Conservation (phyloP, 352 stramenopile genomes). For the Phytophthora fragariae region DNA sequence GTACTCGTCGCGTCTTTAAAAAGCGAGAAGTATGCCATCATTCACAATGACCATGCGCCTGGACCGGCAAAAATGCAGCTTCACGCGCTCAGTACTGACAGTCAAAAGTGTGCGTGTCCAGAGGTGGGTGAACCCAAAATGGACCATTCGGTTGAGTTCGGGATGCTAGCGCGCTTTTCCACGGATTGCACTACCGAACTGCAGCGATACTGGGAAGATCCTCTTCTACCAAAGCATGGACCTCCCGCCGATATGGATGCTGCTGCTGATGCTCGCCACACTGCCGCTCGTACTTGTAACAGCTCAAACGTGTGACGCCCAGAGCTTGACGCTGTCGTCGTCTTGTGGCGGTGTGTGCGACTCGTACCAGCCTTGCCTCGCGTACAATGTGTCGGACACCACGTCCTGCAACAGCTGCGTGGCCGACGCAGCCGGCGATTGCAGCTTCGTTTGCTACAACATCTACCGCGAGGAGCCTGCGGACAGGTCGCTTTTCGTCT, state of each 20-base stretch:
- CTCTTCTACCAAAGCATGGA: background rate
- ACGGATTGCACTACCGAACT: background rate
- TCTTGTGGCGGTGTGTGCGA: constrained; percentile 27
- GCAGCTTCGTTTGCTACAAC: constrained; percentile 34
- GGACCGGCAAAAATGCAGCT: too few species aligned
- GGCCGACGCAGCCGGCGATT: constrained; percentile 11
- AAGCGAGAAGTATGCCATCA: too few species aligned
- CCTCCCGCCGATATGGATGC: background rate
- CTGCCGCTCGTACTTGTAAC: constrained; percentile 10
- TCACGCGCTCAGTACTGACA: too few species aligned
- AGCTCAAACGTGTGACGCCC: constrained; percentile 23
- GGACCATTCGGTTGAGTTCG: background rate
- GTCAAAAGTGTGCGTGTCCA: too few species aligned
- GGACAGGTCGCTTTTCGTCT: constrained; percentile 23
- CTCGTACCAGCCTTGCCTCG: constrained; percentile 26
- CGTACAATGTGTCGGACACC: constrained; percentile 34
- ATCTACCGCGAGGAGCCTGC: constrained; percentile 16
- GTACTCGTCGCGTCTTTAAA: too few species aligned
- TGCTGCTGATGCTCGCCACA: constrained; percentile 12
- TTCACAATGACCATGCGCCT: too few species aligned
- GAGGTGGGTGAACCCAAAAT: too few species aligned
- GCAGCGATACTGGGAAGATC: background rate
- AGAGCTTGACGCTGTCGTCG: constrained; percentile 30
- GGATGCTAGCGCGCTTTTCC: background rate
- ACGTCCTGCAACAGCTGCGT: constrained; percentile 25